A percentile compares a stretch with the other conserved stretches of the same genome.
These are phyloP conservation scores for Fusarium begoniae DNA, from an alignment of 2,329 filamentous ascomycete species.

Conservation along the genomic window DNA sequence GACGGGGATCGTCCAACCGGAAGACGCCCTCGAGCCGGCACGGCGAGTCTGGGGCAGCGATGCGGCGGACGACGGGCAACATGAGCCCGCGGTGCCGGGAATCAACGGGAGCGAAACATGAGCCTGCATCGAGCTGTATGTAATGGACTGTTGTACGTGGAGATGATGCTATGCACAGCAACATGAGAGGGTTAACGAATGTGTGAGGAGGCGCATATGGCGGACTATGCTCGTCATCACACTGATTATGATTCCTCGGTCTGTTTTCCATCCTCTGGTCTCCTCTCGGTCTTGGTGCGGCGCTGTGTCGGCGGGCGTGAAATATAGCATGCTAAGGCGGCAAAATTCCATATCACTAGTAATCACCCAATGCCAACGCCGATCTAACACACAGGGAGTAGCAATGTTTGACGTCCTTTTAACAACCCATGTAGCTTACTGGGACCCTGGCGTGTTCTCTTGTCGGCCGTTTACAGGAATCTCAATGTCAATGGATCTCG, in stretches of 20 bases:
- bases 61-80: constrained; percentile 28
- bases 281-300: constrained; percentile 32
- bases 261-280: constrained; percentile 1
- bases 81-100: constrained; percentile 35
- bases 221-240: constrained; percentile 4
- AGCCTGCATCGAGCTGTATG: constrained; percentile 3
- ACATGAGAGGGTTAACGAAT: not conserved
- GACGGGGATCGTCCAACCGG: constrained; percentile 38
- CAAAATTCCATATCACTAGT: constrained; percentile 18
- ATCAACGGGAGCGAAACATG: constrained; percentile 32
- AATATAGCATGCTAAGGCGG: constrained; percentile 20
- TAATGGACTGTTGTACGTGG: constrained; percentile 16
- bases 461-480: constrained; percentile 9
- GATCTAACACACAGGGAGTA: not conserved
- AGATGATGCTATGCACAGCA: constrained; percentile 13
- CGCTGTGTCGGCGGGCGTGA: constrained; percentile 33
- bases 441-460: not conserved
- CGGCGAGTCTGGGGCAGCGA: constrained; percentile 26
- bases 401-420: constrained; percentile 2
- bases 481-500: constrained; percentile 9
- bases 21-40: constrained; percentile 32
- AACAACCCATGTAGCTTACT: not conserved
- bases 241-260: not conserved
- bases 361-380: not conserved
- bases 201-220: constrained; percentile 7